These are phyloP conservation scores for Barnettozyma wickerhamii DNA, from an alignment of 805 yeast genomes.

Conservation along the genomic window DNA sequence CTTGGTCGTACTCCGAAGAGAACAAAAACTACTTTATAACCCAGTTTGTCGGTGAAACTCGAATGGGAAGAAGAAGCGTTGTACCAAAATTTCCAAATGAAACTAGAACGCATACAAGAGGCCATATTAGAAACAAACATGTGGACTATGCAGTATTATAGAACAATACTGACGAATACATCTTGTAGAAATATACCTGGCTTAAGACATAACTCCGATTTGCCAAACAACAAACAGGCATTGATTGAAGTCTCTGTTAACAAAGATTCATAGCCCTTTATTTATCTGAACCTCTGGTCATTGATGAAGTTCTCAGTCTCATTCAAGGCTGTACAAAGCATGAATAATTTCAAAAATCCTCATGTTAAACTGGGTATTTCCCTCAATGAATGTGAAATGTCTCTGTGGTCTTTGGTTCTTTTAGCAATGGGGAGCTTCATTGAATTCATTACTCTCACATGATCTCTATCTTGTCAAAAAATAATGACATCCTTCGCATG, in stretches of 20 bases:
- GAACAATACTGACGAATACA: no score
- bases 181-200: no score
- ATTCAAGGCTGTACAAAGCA: conserved; percentile 66
- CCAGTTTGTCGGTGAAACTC: no score
- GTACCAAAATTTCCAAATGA: no score
- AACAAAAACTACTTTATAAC: no score
- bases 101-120: no score
- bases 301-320: conserved; percentile 58
- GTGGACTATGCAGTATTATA: no score
- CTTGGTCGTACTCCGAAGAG: no score
- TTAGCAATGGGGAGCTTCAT: conserved; percentile 62
- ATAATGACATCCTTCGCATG: conserved; percentile 74
- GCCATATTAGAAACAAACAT: no score
- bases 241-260: conserved; percentile 51
- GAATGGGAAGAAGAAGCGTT: no score
- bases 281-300: conserved; percentile 89
- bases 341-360: conserved; percentile 60
- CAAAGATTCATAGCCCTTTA: conserved; percentile 82
- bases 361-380: conserved; percentile 68
- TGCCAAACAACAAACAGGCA: conserved; percentile 74
- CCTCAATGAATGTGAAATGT: conserved; percentile 57
- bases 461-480: conserved; percentile 59
- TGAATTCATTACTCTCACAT: conserved; percentile 55
- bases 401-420: conserved; percentile 45
- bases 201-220: no score